Evolutionary conservation across 345 rosid species (phyloP), one percentile per base, ranked within the genome.

Genomic region (Eucalyptus rudis): DNA sequence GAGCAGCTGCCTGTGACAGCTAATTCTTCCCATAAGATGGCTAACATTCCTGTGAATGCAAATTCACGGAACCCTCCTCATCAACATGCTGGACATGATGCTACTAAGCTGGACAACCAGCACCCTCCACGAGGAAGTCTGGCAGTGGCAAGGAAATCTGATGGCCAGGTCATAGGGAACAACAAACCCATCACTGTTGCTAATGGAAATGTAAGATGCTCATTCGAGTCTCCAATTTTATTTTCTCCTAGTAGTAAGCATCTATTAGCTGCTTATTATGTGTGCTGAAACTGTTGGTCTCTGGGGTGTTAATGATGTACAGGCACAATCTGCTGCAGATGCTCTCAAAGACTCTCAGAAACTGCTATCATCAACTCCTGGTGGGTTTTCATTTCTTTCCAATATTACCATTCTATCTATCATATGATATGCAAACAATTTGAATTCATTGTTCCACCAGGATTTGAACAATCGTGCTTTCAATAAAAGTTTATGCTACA

Each of bases 161-260:
- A 64, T 87, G 71, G 80, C 9, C 93, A 88, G 89, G 88, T 90
- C 83, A 91, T 93, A 89, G 93, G 89, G 89, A 96, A 93, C 89
- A 88, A 66, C 90, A 88, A 86, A 62, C 90, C 88, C 71, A 89
- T 89, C 59, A 76, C 92, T 24, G 92, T 90, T 88, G 90, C 94
- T 86, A 94, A 94, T 93, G 98, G 96, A 92, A 93, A 90, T 91
- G 99, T 97, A 93, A 93, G 98, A 91, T 91, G 13, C 68, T 68
- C 51, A 49, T 76, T 76, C 8, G 3, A 76, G 84, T 76, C 47
- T 40, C 84, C 29, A 6, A 76, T 76, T 20, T 76, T 36, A 76
- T 76, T 76, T 76, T 76, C 47, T 76, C 47, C 47, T 11, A 40
- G 47, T 20, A 76, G 84, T 12, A 22, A 76, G 83, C 27, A 76